A percentile compares a stretch with the other conserved stretches of the same genome.
These are phyloP conservation scores for Penicillium sp. DNA, from an alignment of 2,329 filamentous ascomycete species.

Conservation along the genomic window DNA sequence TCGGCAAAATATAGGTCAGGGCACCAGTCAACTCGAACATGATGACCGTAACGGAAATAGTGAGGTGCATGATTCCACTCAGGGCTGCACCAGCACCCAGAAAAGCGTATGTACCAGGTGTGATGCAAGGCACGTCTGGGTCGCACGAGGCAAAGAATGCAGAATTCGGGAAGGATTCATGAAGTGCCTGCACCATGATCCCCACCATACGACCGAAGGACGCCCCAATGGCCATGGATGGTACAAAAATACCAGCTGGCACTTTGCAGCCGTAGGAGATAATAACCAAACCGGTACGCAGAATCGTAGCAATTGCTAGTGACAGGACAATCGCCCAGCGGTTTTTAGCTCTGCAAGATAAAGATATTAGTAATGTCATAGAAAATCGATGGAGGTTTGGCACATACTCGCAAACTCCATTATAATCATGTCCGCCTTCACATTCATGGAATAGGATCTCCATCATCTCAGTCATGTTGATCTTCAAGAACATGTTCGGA, in stretches of 20 bases:
- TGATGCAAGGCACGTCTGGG: conserved; percentile 93
- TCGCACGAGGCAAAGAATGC: conserved; percentile 86
- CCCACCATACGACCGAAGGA: conserved; percentile 93
- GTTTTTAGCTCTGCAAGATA: conserved; percentile 56
- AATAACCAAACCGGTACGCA: conserved; percentile 84
- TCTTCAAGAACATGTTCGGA: conserved; percentile 89
- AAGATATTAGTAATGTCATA: conserved; percentile 14
- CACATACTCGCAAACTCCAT: conserved; percentile 77
- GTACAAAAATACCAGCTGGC: conserved; percentile 95
- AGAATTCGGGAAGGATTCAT: conserved; percentile 80
- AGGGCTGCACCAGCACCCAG: conserved; percentile 88
- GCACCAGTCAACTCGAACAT: conserved; percentile 99
- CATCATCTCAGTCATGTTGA: conserved; percentile 99
- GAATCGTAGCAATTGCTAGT: conserved; percentile 73
- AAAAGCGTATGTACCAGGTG: conserved; percentile 95
- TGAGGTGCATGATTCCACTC: conserved; percentile 97
- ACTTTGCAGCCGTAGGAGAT: conserved; percentile 98
- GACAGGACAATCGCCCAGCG: conserved; percentile 78
- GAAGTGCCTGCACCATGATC: conserved; percentile 85
- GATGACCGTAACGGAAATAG: conserved; percentile 94
- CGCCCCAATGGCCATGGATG: conserved; percentile 95
- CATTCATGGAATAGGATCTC: conserved; percentile 95
- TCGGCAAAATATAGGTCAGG: conserved; percentile 92
- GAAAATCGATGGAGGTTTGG: not conserved
- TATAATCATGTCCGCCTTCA: conserved; percentile 82